Evolutionary conservation across 352 stramenopile genomes (phyloP).

Genomic region (Phytophthora brassicae): DNA sequence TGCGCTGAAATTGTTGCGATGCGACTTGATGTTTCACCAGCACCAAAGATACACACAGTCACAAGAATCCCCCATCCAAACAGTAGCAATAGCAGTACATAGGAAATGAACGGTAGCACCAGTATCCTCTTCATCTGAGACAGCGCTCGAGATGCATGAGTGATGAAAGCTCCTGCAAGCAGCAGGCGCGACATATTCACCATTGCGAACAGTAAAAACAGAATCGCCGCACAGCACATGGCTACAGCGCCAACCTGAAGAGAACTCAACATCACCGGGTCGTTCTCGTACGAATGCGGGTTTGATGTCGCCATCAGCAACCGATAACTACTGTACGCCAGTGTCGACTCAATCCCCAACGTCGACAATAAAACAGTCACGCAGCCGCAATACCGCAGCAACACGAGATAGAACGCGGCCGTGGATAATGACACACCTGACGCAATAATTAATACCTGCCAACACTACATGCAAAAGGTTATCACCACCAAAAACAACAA

Average conservation of each 20-base stretch:
- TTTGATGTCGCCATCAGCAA: constrained; percentile 53
- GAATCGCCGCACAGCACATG: constrained; percentile 59
- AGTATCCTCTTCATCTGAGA: constrained; percentile 67
- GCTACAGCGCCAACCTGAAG: constrained; percentile 60
- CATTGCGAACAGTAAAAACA: constrained; percentile 67
- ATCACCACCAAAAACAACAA: background rate
- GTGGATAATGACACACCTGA: constrained; percentile 62
- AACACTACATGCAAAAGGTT: constrained; percentile 43
- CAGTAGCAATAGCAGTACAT: constrained; percentile 60
- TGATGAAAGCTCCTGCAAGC: constrained; percentile 78
- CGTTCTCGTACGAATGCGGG: constrained; percentile 50
- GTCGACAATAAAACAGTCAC: constrained; percentile 72
- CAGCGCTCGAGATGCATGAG: constrained; percentile 66
- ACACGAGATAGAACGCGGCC: constrained; percentile 62
- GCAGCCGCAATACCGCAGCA: constrained; percentile 73
- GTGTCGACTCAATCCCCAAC: constrained; percentile 56
- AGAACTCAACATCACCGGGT: constrained; percentile 69
- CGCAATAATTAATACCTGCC: constrained; percentile 61
- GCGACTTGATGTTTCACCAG: constrained; percentile 56
- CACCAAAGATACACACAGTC: constrained; percentile 76
- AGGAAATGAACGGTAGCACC: constrained; percentile 71
- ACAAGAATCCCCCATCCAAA: constrained; percentile 77
- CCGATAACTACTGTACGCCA: constrained; percentile 67
- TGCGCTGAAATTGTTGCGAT: constrained; percentile 58
- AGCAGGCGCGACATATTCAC: constrained; percentile 67